A percentile compares a stretch with the other conserved stretches of the same genome.
These are phyloP conservation scores for Sergeia podlipaevii DNA, from an alignment of 208 protist genomes.

Conservation along the genomic window DNA sequence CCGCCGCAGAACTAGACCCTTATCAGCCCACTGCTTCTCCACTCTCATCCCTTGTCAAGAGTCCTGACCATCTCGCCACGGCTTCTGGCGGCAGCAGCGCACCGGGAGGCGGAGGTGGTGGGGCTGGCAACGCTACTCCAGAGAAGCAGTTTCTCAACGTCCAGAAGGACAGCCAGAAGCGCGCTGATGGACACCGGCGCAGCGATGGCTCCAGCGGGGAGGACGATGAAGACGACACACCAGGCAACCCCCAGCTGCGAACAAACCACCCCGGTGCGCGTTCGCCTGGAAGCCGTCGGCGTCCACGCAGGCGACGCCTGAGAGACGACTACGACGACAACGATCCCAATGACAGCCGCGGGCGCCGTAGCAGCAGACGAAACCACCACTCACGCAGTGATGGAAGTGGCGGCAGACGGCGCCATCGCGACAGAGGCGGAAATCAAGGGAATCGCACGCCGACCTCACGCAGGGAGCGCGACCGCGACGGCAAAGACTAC, in stretches of 20 bases:
- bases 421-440: background rate
- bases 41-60: background rate
- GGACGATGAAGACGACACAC: slow-evolving; percentile 14
- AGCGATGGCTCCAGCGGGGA: slow-evolving; percentile 4
- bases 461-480: background rate
- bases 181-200: too few relatives aligned
- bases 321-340: too few relatives aligned
- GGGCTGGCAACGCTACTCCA: slow-evolving; percentile 6
- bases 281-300: slow-evolving; percentile 1
- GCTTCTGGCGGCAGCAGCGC: slow-evolving; percentile 3
- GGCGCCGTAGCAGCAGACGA: background rate
- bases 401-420: background rate
- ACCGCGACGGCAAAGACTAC: background rate
- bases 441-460: slow-evolving; percentile 2
- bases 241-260: slow-evolving; percentile 44
- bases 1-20: too few relatives aligned
- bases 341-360: background rate
- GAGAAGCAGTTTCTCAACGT: slow-evolving; percentile 8
- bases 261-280: slow-evolving; percentile 37
- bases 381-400: too few relatives aligned
- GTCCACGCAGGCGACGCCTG: too few relatives aligned
- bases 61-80: slow-evolving; percentile 6
- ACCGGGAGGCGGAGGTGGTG: background rate
- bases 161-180: background rate
- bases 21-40: background rate